Percentiles rank a stretch among this genome's conserved stretches.
Conservation (phyloP, 306 rosid genomes). For the Dicorynia guianensis region DNA sequence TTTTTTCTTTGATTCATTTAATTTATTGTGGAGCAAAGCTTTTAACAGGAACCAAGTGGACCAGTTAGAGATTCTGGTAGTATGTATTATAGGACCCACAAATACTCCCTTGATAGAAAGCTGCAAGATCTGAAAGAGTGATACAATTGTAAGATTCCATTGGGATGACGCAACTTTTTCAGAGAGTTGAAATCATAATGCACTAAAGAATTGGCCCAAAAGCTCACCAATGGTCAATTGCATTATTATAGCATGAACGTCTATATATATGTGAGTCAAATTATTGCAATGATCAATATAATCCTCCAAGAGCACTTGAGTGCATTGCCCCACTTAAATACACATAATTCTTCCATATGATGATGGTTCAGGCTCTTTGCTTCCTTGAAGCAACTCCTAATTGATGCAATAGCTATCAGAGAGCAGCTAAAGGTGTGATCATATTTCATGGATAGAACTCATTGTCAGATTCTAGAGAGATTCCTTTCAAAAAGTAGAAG, state of each 20-base stretch:
- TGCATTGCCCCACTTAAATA: constrained; percentile 34
- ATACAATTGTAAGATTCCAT: constrained; percentile 25
- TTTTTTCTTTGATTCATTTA: too few species aligned
- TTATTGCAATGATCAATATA: constrained; percentile 20
- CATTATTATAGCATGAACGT: constrained; percentile 24
- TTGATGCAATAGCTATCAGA: neutral
- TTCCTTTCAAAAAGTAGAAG: constrained; percentile 31
- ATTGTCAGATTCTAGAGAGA: neutral
- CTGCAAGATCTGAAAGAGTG: constrained; percentile 1
- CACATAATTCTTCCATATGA: constrained; percentile 25
- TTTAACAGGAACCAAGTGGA: constrained; percentile 4
- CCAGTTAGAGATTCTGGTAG: constrained; percentile 31
- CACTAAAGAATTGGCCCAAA: constrained; percentile 34
- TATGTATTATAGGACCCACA: constrained; percentile 25
- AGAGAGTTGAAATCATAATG: constrained; percentile 28
- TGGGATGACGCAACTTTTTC: constrained; percentile 10
- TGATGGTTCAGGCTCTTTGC: constrained; percentile 37
- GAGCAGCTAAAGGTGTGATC: too few species aligned
- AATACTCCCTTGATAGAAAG: constrained; percentile 25
- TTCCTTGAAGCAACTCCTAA: constrained; percentile 25
- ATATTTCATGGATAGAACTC: neutral
- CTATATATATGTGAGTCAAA: neutral
- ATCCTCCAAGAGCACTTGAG: neutral
- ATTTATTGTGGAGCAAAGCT: too few species aligned
- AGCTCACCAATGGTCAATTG: constrained; percentile 33